Base-by-base conservation (phyloP, 1,284 basidiomycete species). In the Vanrija sp. region DNA sequence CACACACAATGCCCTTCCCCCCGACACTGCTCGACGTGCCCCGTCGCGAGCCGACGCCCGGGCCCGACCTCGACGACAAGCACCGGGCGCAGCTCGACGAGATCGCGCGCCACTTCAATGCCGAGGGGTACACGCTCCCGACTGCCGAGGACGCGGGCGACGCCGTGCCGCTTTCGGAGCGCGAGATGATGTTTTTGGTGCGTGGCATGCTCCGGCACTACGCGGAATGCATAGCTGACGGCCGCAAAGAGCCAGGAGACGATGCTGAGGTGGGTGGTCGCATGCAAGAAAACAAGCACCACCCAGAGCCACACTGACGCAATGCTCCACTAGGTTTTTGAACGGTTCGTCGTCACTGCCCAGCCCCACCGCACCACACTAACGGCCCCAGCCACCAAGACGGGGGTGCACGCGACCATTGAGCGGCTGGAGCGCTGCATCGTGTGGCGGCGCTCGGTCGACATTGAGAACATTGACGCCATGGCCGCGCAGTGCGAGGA, bases 111-210 rank as follows among this genome's bases (percentile, higher is more conserved):
- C 65, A 71, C 47, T 72, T 72, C 49, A 60, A 59, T 24, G 24
- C 15, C 12, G 53, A 51, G 12, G 62, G 45, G 20, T 67, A 54
- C 51, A 48, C 47, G 9, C 48, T 72, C 31, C 64, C 66, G 6
- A 46, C 57, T 35, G 54, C 49, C 14, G 60, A 62, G 49, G 49
- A 46, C 19, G 38, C 18, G 8, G 48, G 49, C 18, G 63, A 63
- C 48, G 56, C 39, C 18, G 31, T 46, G 2, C 43, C 45, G 18
- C 47, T 72, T 42, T 55, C 37, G 3, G 66, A 70, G 54, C 56
- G 67, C 38, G 71, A 73, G 59, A 65, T 69, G 66, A 73, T 73
- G 66, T 71, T 63, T 46, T 57, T 73, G 45, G 71, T 73, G 49
- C 49, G 69, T 51, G 4, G 5, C 4, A 3, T n/a, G n/a, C n/a